Evolutionary conservation across 352 stramenopile species (phyloP).

Genomic region (Globisporangium solare): DNA sequence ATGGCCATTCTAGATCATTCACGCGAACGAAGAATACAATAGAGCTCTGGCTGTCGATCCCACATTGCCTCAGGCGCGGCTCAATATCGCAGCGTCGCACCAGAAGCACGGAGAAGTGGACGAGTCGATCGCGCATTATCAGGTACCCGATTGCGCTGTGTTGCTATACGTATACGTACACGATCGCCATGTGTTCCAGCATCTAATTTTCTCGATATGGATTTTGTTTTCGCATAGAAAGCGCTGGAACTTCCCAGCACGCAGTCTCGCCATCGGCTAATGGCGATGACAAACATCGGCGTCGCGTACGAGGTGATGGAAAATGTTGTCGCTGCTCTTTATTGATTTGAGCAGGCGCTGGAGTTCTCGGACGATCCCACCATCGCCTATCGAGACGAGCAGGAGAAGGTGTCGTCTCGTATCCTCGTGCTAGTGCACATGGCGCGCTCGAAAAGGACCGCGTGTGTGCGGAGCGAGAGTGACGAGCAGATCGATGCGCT

Average conservation of each 20-base stretch:
- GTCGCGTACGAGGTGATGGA: conserved; percentile 35
- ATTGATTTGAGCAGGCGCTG: conserved; percentile 23
- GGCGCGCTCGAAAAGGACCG: conserved; percentile 39
- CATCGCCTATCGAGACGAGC: conserved; percentile 1
- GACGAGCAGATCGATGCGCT: conserved; percentile 29
- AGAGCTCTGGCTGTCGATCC: conserved; percentile 28
- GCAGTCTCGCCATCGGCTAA: conserved; percentile 6
- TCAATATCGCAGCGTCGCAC: conserved; percentile 68
- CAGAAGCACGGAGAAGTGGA: conserved; percentile 51
- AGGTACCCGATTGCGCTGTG: too few relatives aligned
- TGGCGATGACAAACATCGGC: conserved; percentile 43
- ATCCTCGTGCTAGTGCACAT: conserved; percentile 24
- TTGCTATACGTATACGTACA: conserved; percentile 19
- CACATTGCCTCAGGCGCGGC: conserved; percentile 28
- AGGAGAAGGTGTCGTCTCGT: conserved; percentile 14
- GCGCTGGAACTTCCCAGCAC: conserved; percentile 23
- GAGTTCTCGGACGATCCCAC: conserved; percentile 11
- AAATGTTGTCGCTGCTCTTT: conserved; percentile 28
- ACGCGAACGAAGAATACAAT: conserved; percentile 41
- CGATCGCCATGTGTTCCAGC: neutral
- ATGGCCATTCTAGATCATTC: conserved; percentile 26
- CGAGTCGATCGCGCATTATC: conserved; percentile 48
- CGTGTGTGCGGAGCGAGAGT: conserved; percentile 41
- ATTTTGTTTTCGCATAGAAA: conserved; percentile 13
- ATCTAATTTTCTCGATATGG: conserved; percentile 1